Conservation (phyloP, 768 basidiomycete genomes). For the Coprinellus aureogranulatus region DNA sequence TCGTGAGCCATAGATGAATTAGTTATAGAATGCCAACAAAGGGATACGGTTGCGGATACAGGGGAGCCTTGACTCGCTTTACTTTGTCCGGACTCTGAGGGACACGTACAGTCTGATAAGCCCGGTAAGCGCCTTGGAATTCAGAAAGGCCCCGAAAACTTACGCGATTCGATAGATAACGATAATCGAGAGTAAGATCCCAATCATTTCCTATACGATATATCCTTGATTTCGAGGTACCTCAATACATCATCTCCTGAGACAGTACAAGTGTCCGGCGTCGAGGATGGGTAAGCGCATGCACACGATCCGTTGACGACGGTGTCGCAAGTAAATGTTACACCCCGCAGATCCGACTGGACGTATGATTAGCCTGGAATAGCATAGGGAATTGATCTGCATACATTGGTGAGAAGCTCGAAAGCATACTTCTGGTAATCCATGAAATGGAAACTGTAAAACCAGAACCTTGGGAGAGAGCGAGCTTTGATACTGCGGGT, state of each 20-base stretch:
- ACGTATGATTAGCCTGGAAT: constrained; percentile 22
- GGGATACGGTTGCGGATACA: no score
- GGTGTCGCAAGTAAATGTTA: constrained; percentile 42
- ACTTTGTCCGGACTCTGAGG: no score
- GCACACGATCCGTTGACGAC: constrained; percentile 33
- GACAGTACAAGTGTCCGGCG: constrained; percentile 42
- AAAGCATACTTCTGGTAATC: constrained; percentile 51
- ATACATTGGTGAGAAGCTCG: constrained; percentile 35
- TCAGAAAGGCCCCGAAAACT: constrained; percentile 13
- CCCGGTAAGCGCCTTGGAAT: no score
- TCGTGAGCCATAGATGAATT: no score
- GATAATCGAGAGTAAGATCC: constrained; percentile 44
- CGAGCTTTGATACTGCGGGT: constrained; percentile 47
- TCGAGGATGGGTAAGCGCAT: constrained; percentile 52
- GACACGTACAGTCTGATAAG: no score
- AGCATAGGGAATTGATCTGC: constrained; percentile 15
- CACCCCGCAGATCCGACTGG: constrained; percentile 48
- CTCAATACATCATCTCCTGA: constrained; percentile 49
- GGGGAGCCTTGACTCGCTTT: no score
- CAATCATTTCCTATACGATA: constrained; percentile 45
- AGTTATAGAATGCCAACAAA: no score
- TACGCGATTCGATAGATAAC: constrained; percentile 44
- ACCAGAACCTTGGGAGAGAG: constrained; percentile 58
- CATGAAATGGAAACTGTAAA: constrained; percentile 54
- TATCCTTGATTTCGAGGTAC: constrained; percentile 43